Conservation (phyloP, 371 early-diverging fungal genomes). For the Gilbertella persicaria region DNA sequence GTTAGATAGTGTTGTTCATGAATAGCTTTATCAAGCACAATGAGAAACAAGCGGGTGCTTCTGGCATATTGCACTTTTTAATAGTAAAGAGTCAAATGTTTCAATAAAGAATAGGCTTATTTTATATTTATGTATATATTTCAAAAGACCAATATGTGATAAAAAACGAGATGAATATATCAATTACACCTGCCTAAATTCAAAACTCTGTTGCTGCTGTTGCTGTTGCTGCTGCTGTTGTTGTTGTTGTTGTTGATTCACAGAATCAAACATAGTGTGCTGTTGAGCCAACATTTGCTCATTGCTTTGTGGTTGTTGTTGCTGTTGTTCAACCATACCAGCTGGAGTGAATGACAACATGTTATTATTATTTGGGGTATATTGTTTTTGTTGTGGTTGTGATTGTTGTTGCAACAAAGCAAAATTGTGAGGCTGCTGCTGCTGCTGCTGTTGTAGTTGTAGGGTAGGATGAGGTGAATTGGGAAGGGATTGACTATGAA, state of each 20-base stretch:
- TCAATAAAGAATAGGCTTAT: neutral
- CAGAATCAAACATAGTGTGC: constrained; percentile 20
- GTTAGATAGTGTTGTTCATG: too few species aligned
- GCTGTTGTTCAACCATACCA: constrained; percentile 31
- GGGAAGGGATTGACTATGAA: constrained; percentile 19
- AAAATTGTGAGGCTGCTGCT: constrained; percentile 4
- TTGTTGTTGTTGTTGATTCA: constrained; percentile 23
- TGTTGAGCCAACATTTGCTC: neutral
- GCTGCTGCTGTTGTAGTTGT: neutral
- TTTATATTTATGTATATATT: too few species aligned
- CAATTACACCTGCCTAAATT: constrained; percentile 1
- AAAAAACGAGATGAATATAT: too few species aligned
- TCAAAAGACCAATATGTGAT: too few species aligned
- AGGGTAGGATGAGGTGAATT: constrained; percentile 20
- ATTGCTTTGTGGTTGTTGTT: constrained; percentile 12
- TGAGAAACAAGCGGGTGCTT: too few species aligned
- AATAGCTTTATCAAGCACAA: too few species aligned
- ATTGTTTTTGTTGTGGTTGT: constrained; percentile 14
- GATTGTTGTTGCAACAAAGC: constrained; percentile 13
- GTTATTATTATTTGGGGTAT: constrained; percentile 25
- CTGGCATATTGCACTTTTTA: too few species aligned
- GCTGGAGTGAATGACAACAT: constrained; percentile 31
- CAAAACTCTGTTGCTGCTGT: constrained; percentile 10
- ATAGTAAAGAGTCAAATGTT: too few species aligned
- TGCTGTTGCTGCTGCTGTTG: too few species aligned